Base-by-base conservation (phyloP, 495 filamentous ascomycete species). In the Penicillium flavigenum region DNA sequence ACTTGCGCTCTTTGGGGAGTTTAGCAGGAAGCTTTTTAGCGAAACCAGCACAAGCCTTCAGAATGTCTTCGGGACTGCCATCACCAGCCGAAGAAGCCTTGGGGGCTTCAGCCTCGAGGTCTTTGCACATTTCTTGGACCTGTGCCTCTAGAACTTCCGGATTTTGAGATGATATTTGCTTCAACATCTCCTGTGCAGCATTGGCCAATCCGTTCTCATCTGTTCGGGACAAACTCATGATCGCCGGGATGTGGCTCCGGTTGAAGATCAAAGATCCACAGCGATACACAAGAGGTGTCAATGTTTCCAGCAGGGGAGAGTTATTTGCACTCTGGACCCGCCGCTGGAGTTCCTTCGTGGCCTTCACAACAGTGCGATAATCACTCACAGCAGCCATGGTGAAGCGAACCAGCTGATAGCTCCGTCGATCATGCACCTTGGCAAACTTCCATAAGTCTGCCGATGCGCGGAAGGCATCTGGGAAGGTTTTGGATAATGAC, bases 21-120 rank as follows among this genome's bases (percentile, higher is more conserved):
- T 97, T 92, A 19, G 84, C 81, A 0, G 92, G 88, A 56, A 93
- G 91, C 61, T 84, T 90, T 61, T 83, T 86, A 9, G 92, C 91
- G 68, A 96, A 98, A 3, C 88, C 87, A 8, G 92, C 88, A 63
- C 92, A 96, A 6, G 94, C 93, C 68, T 95, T 96, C 56, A 99
- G 79, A 6, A 91, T 93, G 67, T 96, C 90, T 19, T 92, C 90
- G 10, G 88, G 86, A 2, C 82, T 76, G 3, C 82, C 62, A 53
- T 90, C 86, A 51, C 89, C 89, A 2, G 81, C 61, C 27, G 81
- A 82, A n/a, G 79, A 79, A 14, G 76, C 70, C 16, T 81, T 85
- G 4, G 94, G 93, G 7, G 91, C 89, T 65, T 91, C 84, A 20
- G 89, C 83, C 62, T 89, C 83, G 8, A 99, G 79, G 38, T 88